Base-by-base conservation (phyloP, 306 rosid species). In the Cicer judaicum region DNA sequence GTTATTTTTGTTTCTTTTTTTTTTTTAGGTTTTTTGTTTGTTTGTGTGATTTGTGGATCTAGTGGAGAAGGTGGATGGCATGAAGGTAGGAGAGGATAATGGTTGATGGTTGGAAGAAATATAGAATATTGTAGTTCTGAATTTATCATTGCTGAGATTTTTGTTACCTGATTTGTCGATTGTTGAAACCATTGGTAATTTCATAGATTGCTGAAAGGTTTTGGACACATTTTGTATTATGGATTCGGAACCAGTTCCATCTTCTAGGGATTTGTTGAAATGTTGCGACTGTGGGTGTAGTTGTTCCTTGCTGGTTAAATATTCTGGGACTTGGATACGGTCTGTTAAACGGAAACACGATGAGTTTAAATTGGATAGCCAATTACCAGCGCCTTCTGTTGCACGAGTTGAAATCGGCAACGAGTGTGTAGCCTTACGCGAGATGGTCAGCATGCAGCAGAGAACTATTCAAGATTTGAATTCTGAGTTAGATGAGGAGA, bases 401-500 rank as follows among this genome's bases (percentile, higher is more conserved):
- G 92, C 95, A 0, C 81, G 85, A 61, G 87, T 95, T 29, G 89
- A 88, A 8, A 75, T 89, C 71, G 93, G 84, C 85, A 88, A 95
- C 34, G 99, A 95, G 80, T 89, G 97, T 21, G 63, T 49, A n/a
- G 93, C 90, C 2, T 74, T 95, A 3, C 99, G 99, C 0, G 99
- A 95, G 84, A 87, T 83, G 79, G 93, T 92, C 53, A 43, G 81
- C 57, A 83, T 80, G 84, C 99, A 95, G 75, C 96, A 89, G 78
- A 77, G 83, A 47, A 9, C 89, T 0, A 89, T 95, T 65, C 93
- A 95, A 54, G 93, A 87, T 70, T 81, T 95, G 86, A 84, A 86
- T 65, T 80, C 80, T 4, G 99, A 95, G 54, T 84, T 95, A 82
- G 99, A 95, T 34, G 98, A 92, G 86, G 99, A 95, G 89, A 89